Evolutionary conservation across 202 grass and related monocot genomes (phyloP).

Genomic region (Hordeum pubiflorum): DNA sequence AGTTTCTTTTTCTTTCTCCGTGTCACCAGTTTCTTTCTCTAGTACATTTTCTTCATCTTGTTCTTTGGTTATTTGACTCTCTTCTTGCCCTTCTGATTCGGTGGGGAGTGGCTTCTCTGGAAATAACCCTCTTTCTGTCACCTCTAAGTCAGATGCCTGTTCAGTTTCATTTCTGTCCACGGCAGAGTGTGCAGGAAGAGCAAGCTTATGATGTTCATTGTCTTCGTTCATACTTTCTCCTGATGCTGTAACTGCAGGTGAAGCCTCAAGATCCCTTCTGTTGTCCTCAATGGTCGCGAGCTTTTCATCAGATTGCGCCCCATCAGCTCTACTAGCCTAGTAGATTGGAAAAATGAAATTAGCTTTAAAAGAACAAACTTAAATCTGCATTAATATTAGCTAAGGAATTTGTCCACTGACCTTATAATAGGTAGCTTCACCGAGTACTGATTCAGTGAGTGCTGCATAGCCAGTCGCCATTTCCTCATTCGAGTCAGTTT

Average conservation of each 20-base stretch:
- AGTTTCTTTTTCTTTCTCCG: conserved; percentile 35
- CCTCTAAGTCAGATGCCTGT: conserved; percentile 16
- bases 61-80: conserved; percentile 24
- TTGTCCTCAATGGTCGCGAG: conserved; percentile 21
- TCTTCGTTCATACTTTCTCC: conserved; percentile 29
- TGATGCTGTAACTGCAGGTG: conserved; percentile 38
- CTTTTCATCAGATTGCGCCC: conserved; percentile 31
- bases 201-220: conserved; percentile 32
- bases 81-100: conserved; percentile 24
- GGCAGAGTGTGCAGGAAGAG: conserved; percentile 16
- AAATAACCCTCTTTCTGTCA: conserved; percentile 21
- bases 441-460: conserved; percentile 5
- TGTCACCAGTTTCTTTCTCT: conserved; percentile 12
- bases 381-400: conserved; percentile 4
- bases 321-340: conserved; percentile 35
- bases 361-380: conserved; percentile 14
- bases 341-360: conserved; percentile 27
- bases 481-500: conserved; percentile 16
- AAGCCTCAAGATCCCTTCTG: conserved; percentile 36
- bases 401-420: conserved; percentile 32
- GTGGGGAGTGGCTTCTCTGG: conserved; percentile 33
- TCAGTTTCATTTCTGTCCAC: conserved; percentile 24
- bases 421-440: conserved; percentile 26
- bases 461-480: conserved; percentile 4
- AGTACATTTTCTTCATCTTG: conserved; percentile 31